phyloP scores from a whole-genome alignment of 441 rosid genomes.

The Euphorbia celastroides region DNA sequence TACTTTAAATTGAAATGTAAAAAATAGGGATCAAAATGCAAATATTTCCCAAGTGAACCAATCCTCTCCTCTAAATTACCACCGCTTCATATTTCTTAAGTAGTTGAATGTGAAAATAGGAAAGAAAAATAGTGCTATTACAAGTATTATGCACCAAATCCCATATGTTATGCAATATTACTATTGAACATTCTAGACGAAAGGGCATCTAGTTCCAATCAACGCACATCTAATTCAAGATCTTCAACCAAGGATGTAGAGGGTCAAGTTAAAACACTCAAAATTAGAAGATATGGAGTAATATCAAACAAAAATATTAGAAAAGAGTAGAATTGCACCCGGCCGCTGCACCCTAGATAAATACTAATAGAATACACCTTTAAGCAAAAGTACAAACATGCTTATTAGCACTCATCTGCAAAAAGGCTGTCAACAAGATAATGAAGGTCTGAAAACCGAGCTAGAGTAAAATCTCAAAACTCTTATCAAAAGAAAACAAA shows the following conservation, averaged over 20 bases:
- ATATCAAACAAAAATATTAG: neutral
- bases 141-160: neutral
- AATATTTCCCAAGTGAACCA: neutral
- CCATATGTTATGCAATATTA: neutral
- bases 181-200: neutral
- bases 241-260: neutral
- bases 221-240: neutral
- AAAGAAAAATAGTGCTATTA: neutral
- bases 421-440: neutral
- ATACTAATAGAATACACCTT: neutral
- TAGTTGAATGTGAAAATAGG: neutral
- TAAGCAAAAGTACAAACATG: neutral
- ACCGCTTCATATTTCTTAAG: neutral
- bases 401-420: neutral
- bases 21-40: neutral
- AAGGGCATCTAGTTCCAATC: neutral
- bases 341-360: neutral
- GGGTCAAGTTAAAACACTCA: neutral
- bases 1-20: neutral
- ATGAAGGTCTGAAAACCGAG: neutral
- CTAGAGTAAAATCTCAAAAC: neutral
- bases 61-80: neutral
- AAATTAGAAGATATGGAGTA: neutral
- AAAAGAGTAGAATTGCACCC: neutral
- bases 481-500: neutral